Percentiles rank a stretch among this genome's conserved stretches.
These are phyloP conservation scores for Alternaria ventricosa DNA, from an alignment of 2,329 filamentous ascomycete genomes.

Conservation along the genomic window DNA sequence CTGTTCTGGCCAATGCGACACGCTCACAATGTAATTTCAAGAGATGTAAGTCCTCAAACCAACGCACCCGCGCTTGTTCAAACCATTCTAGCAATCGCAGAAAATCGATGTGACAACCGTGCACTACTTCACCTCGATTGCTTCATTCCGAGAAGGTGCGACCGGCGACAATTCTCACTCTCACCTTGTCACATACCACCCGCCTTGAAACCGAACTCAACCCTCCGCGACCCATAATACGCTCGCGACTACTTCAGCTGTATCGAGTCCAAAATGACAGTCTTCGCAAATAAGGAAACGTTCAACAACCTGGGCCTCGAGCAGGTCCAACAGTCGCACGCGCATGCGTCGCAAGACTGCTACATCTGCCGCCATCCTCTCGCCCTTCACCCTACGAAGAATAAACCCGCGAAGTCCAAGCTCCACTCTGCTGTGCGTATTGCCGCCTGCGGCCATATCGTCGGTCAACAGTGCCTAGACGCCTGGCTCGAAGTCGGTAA, in stretches of 20 bases:
- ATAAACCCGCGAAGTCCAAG: not conserved
- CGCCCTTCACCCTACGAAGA: constrained; percentile 4
- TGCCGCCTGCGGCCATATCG: constrained; percentile 21
- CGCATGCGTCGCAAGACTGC: constrained; percentile 24
- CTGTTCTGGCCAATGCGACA: not conserved
- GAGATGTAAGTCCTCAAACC: not conserved
- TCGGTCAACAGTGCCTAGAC: constrained; percentile 24
- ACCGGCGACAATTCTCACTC: not conserved
- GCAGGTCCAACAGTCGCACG: constrained; percentile 6
- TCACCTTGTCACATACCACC: not conserved
- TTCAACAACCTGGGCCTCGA: constrained; percentile 21
- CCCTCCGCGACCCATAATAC: not conserved
- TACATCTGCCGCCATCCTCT: constrained; percentile 22
- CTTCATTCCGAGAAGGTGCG: not conserved
- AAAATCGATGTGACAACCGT: not conserved
- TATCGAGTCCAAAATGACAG: constrained; percentile 8
- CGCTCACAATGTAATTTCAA: not conserved
- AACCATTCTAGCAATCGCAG: not conserved
- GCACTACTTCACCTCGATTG: not conserved
- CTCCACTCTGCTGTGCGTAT: constrained; percentile 24
- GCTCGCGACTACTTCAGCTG: not conserved
- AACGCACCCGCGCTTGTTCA: too few relatives aligned
- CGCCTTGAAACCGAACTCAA: not conserved
- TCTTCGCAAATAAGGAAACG: constrained; percentile 19
- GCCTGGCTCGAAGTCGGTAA: constrained; percentile 26